A percentile compares a stretch with the other conserved stretches of the same genome.
Evolutionary conservation across 768 basidiomycete genomes (phyloP).

Genomic region (Mycena leptocephala): DNA sequence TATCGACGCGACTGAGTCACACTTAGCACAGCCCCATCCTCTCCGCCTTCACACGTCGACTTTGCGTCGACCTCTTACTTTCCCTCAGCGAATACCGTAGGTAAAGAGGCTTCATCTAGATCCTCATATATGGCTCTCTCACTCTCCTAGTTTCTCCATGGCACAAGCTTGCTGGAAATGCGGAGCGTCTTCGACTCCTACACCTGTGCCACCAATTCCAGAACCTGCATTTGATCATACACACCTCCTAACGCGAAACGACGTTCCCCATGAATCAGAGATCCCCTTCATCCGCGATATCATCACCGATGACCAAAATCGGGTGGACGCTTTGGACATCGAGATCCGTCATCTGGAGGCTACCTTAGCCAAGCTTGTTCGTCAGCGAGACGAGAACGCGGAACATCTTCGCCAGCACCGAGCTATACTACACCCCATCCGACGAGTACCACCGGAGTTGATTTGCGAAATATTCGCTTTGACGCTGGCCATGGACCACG

Average conservation of each 20-base stretch:
- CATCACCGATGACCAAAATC: neutral
- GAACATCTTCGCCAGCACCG: neutral
- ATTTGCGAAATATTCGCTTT: neutral
- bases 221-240: neutral
- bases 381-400: neutral
- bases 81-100: too few relatives aligned
- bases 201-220: too few relatives aligned
- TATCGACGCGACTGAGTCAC: too few relatives aligned
- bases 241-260: neutral
- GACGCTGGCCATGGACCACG: neutral
- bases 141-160: too few relatives aligned
- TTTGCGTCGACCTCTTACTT: too few relatives aligned
- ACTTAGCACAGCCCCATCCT: too few relatives aligned
- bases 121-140: too few relatives aligned
- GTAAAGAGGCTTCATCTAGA: too few relatives aligned
- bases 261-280: neutral
- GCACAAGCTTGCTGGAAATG: too few relatives aligned
- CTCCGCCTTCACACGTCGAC: too few relatives aligned
- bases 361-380: neutral
- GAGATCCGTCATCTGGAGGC: neutral
- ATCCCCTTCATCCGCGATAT: neutral
- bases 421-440: neutral
- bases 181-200: too few relatives aligned
- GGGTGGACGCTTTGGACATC: neutral
- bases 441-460: neutral